These are phyloP conservation scores for Neonectria ditissima DNA, from an alignment of 2,329 filamentous ascomycete genomes.

Conservation along the genomic window DNA sequence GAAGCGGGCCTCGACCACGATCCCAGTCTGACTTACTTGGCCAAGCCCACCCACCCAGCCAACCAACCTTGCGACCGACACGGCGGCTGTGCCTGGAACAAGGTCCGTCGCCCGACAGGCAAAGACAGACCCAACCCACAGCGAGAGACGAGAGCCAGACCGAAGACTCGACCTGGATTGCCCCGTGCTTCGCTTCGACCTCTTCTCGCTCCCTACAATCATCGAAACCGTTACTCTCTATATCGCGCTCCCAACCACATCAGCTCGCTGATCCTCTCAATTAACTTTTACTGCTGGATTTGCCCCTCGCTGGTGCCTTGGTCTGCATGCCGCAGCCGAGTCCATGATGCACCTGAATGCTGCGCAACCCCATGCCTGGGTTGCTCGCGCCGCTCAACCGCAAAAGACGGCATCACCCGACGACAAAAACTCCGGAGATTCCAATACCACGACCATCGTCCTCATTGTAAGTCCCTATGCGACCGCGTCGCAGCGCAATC, in stretches of 20 bases:
- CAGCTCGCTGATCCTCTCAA: slow-evolving; percentile 15
- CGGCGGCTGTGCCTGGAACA: slow-evolving; percentile 43
- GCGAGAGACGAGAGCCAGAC: slow-evolving; percentile 1
- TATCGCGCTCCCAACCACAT: slow-evolving; percentile 7
- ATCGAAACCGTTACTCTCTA: background rate
- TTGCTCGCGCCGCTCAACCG: slow-evolving; percentile 22
- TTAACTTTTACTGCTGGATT: slow-evolving; percentile 8
- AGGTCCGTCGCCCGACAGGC: slow-evolving; percentile 32
- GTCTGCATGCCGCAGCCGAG: slow-evolving; percentile 33
- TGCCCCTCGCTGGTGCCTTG: slow-evolving; percentile 15
- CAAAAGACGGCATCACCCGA: slow-evolving; percentile 19
- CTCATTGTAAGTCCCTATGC: slow-evolving; percentile 40
- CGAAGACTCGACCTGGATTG: slow-evolving; percentile 14
- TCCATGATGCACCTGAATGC: slow-evolving; percentile 39
- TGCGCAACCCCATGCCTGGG: slow-evolving; percentile 39
- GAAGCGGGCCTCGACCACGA: slow-evolving; percentile 26
- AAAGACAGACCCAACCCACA: slow-evolving; percentile 15
- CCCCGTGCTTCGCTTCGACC: slow-evolving; percentile 21
- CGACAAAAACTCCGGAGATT: background rate
- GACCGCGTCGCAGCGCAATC: slow-evolving; percentile 1
- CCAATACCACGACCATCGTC: slow-evolving; percentile 32
- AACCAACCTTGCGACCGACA: slow-evolving; percentile 39
- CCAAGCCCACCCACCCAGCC: slow-evolving; percentile 39
- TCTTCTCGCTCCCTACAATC: slow-evolving; percentile 4
- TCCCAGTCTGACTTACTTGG: slow-evolving; percentile 27